Evolutionary conservation across 1,284 basidiomycete species (phyloP).

Genomic region (Fomitiporia mediterranea): DNA sequence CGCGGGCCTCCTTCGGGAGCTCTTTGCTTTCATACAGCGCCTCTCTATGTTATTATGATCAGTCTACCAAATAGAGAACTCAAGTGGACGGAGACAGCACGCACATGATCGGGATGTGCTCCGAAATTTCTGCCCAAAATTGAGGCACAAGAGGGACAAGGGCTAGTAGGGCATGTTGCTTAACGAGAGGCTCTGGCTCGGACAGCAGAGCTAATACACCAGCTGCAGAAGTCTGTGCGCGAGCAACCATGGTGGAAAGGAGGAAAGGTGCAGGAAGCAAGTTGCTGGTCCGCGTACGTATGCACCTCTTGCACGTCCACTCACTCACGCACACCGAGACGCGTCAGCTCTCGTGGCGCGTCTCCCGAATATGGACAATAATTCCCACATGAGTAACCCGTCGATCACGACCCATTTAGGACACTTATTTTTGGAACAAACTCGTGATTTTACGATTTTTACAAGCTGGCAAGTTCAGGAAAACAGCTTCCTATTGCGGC

Average conservation of each 20-base stretch:
- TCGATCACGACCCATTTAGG: constrained; percentile 1
- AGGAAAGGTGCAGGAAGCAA: constrained; percentile 23
- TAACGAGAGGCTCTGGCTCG: constrained; percentile 83
- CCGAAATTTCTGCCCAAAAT: constrained; percentile 98
- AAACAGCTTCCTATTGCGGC: too few species aligned
- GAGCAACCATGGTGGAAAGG: constrained; percentile 48
- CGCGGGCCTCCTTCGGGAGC: constrained; percentile 65
- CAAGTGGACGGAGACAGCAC: constrained; percentile 31
- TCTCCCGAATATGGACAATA: neutral
- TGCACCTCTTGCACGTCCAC: neutral
- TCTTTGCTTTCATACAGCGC: constrained; percentile 81
- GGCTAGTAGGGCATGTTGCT: constrained; percentile 84
- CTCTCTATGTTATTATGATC: constrained; percentile 55
- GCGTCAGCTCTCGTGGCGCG: constrained; percentile 18
- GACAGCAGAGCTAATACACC: constrained; percentile 87
- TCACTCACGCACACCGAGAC: constrained; percentile 1
- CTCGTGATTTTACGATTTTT: neutral
- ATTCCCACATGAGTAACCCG: too few species aligned
- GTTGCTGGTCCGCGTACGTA: neutral
- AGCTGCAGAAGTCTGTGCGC: constrained; percentile 74
- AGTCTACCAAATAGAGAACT: constrained; percentile 21
- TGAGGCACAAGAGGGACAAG: constrained; percentile 82
- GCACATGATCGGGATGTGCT: constrained; percentile 85
- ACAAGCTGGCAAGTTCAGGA: neutral
- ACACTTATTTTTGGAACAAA: neutral